phyloP scores from a whole-genome alignment of 768 basidiomycete species.

The Tricholoma sp. region DNA sequence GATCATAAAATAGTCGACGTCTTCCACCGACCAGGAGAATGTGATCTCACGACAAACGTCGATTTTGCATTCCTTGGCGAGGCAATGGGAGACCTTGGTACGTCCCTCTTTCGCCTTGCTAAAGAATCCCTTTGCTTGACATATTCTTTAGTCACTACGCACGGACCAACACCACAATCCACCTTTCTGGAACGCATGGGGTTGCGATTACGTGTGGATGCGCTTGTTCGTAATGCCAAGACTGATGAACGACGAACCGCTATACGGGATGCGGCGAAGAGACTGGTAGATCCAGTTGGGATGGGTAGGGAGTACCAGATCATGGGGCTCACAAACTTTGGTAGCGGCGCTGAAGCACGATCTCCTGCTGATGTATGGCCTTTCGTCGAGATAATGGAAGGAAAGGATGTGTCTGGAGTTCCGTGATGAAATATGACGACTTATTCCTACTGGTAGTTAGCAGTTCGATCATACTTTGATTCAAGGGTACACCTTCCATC shows the following conservation, averaged over 20 bases:
- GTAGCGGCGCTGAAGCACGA: slow-evolving; percentile 1
- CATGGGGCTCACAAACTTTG: slow-evolving; percentile 46
- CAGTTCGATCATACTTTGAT: not conserved
- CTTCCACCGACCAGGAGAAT: slow-evolving; percentile 79
- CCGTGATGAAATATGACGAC: not conserved
- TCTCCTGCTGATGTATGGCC: slow-evolving; percentile 25
- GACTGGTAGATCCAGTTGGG: slow-evolving; percentile 72
- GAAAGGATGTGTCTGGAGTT: not conserved
- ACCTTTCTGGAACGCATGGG: slow-evolving; percentile 80
- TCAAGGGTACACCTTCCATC: too few species aligned
- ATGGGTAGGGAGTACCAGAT: slow-evolving; percentile 91
- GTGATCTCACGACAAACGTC: slow-evolving; percentile 95
- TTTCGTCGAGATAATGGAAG: slow-evolving; percentile 21
- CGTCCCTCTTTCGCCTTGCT: not conserved
- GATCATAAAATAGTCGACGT: slow-evolving; percentile 80
- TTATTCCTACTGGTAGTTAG: not conserved
- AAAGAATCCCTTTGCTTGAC: slow-evolving; percentile 12
- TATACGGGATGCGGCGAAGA: slow-evolving; percentile 54
- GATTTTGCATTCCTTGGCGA: slow-evolving; percentile 89
- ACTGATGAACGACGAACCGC: slow-evolving; percentile 44
- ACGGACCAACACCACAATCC: slow-evolving; percentile 73
- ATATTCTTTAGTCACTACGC: slow-evolving; percentile 34
- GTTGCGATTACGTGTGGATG: slow-evolving; percentile 57
- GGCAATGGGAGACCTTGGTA: slow-evolving; percentile 58
- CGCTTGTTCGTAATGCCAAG: slow-evolving; percentile 47